Conservation (phyloP, 352 stramenopile genomes). For the Pythium sukuiense region DNA sequence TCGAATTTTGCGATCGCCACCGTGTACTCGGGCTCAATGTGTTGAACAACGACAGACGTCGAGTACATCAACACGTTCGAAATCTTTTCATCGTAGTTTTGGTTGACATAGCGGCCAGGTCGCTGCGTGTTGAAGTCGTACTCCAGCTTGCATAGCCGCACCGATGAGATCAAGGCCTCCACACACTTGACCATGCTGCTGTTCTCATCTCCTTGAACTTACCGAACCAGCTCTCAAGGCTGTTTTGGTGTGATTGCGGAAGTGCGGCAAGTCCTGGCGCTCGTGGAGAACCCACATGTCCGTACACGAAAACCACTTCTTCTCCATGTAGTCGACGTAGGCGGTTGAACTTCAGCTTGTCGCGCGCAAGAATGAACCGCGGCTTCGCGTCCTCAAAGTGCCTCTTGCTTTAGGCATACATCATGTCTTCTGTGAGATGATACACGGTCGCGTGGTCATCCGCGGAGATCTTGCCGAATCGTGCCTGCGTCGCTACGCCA, state of each 20-base stretch:
- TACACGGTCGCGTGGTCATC: not conserved
- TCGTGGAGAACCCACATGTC: not conserved
- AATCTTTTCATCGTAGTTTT: not conserved
- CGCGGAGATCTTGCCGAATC: not conserved
- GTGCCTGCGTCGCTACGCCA: not conserved
- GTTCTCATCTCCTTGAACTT: not conserved
- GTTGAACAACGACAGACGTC: not conserved
- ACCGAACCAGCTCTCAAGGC: not conserved
- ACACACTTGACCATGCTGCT: not conserved
- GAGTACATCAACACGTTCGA: not conserved
- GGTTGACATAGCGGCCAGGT: not conserved
- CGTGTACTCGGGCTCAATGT: not conserved
- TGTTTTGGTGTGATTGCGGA: not conserved
- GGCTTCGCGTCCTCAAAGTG: not conserved
- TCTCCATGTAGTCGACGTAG: not conserved
- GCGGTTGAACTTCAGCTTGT: not conserved
- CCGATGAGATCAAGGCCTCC: not conserved
- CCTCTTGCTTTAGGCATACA: not conserved
- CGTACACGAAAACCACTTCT: not conserved
- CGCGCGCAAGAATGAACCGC: not conserved
- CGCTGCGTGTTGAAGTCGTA: not conserved
- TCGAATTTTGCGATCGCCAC: not conserved
- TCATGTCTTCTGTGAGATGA: not conserved
- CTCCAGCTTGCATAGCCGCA: not conserved
- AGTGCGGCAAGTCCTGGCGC: not conserved